Evolutionary conservation across 2,329 filamentous ascomycete species (phyloP), one percentile per base, ranked within the genome.

Genomic region (Keithomyces neogunnii): DNA sequence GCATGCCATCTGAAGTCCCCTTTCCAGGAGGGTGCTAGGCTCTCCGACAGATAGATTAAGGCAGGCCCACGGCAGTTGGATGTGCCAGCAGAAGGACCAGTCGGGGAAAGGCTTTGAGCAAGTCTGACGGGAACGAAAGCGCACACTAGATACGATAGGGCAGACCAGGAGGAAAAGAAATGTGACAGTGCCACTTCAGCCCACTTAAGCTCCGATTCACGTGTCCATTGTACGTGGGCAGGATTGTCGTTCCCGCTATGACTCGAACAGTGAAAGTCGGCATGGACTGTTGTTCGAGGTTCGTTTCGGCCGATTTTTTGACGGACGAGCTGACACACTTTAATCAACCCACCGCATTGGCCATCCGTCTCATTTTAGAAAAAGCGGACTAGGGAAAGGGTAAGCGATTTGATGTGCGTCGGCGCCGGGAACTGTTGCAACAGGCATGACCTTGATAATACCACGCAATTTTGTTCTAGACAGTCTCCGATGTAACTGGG

Each of bases 1-100:
- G 49, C 11, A 35, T 47, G 44, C 44, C 49, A 47, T 51, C 38
- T 33, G 49, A 51, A 47, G 35, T 43, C 29, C 35, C 36, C 35
- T 42, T 19, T 28, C 40, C 5, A 39, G 11, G 38, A 39, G 30
- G 35, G 11, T 47, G 35, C 32, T 36, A 35, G 30, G 30, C 19
- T 42, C 19, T 10, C 46, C 40, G 28, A 44, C 13, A 11, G 28
- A 26, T 5, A 44, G 36, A 42, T 19, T 13, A 48, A n/a, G 40
- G 33, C 42, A 46, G 42, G 43, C 35, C 43, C 43, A 40, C 43
- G 49, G 43, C 42, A 38, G 42, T 36, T 36, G 47, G 36, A 38
- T 8, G 44, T 46, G 31, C 31, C 35, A 35, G 44, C 29, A 44
- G 8, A 30, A 13, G 13, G n/a, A 13, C 40, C 26, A 30, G 40